A percentile compares a stretch with the other conserved stretches of the same genome.
Conservation (phyloP, 1,284 basidiomycete genomes). For the Sanguinoderma infundibulare region DNA sequence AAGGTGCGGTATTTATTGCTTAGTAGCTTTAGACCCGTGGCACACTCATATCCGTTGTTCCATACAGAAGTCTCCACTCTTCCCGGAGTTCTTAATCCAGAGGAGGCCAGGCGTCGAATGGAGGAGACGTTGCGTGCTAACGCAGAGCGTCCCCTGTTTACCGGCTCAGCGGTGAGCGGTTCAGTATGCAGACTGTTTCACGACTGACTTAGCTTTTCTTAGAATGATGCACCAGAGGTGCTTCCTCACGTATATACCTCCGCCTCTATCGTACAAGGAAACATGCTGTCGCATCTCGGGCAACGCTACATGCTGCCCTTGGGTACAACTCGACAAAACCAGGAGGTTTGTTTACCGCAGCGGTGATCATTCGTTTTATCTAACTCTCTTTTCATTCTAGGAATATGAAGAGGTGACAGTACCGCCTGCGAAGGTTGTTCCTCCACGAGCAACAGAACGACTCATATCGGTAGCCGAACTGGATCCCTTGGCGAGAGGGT, state of each 20-base stretch:
- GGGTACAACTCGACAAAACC: slow-evolving; percentile 75
- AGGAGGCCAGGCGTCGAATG: slow-evolving; percentile 67
- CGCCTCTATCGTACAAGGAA: slow-evolving; percentile 60
- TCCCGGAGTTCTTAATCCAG: slow-evolving; percentile 45
- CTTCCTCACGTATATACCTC: slow-evolving; percentile 94
- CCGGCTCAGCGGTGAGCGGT: slow-evolving; percentile 55
- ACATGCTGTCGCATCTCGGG: slow-evolving; percentile 75
- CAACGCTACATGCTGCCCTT: slow-evolving; percentile 83
- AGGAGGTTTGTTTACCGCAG: slow-evolving; percentile 55
- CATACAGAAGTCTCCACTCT: neutral
- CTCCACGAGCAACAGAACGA: slow-evolving; percentile 76
- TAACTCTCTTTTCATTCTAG: slow-evolving; percentile 34
- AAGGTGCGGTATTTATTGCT: slow-evolving; percentile 10
- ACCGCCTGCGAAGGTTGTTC: slow-evolving; percentile 84
- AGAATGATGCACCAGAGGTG: slow-evolving; percentile 62
- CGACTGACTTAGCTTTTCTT: neutral
- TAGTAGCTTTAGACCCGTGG: too few relatives aligned
- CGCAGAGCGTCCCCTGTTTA: slow-evolving; percentile 72
- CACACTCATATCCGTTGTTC: neutral
- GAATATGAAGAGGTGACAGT: slow-evolving; percentile 87
- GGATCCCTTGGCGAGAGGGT: slow-evolving; percentile 82
- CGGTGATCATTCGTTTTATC: neutral
- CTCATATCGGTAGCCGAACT: slow-evolving; percentile 79
- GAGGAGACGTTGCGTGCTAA: slow-evolving; percentile 68
- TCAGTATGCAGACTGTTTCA: slow-evolving; percentile 20